phyloP scores from a whole-genome alignment of 2,329 filamentous ascomycete genomes.

The Epichloe brachyelytri region DNA sequence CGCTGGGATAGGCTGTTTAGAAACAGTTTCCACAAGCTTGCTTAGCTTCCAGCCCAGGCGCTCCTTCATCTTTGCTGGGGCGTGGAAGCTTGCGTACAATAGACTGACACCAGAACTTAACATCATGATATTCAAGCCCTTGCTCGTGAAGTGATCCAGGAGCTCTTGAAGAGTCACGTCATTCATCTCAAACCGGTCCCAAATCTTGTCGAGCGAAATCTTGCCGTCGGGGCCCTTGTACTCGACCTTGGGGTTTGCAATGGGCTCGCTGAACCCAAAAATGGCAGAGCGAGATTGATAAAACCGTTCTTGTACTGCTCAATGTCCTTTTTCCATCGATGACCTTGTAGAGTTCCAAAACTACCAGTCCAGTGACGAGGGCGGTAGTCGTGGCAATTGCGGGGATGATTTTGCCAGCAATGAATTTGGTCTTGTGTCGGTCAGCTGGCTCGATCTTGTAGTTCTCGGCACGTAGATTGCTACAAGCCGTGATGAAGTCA shows the following conservation, averaged over 20 bases:
- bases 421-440: constrained; percentile 97
- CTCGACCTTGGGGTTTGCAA: constrained; percentile 82
- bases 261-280: constrained; percentile 97
- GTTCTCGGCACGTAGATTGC: constrained; percentile 92
- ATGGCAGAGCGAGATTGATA: constrained; percentile 87
- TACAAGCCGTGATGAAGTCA: constrained; percentile 95
- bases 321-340: constrained; percentile 91
- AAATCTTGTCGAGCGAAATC: constrained; percentile 86
- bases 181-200: constrained; percentile 89
- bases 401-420: constrained; percentile 97
- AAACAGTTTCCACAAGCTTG: constrained; percentile 74
- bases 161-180: constrained; percentile 79
- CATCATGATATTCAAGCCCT: constrained; percentile 78
- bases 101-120: constrained; percentile 94
- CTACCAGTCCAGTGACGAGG: constrained; percentile 83
- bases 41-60: constrained; percentile 74
- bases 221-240: constrained; percentile 71
- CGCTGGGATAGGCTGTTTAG: constrained; percentile 78
- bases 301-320: constrained; percentile 99
- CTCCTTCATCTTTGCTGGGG: constrained; percentile 65
- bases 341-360: constrained; percentile 91
- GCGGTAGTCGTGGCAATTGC: constrained; percentile 97
- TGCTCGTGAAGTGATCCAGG: constrained; percentile 65
- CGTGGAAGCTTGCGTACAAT: constrained; percentile 88
- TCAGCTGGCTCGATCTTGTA: constrained; percentile 93